A percentile compares a stretch with the other conserved stretches of the same genome.
Conservation (phyloP, 2,329 filamentous ascomycete species). For the Fusarium duplospermum region DNA sequence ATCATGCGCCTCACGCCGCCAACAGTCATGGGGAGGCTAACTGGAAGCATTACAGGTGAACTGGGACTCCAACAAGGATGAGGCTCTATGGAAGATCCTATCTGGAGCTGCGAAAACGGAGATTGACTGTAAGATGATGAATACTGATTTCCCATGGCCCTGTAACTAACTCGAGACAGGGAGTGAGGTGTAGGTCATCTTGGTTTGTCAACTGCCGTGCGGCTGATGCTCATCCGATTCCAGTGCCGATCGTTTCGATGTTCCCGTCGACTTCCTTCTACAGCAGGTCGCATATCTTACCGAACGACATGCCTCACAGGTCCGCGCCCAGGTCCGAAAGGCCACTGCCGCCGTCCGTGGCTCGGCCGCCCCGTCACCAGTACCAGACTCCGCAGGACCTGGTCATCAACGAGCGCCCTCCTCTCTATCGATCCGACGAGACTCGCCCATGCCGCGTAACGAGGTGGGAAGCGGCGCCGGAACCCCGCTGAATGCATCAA, state of each 20-base stretch:
- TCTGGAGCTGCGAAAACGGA: constrained; percentile 85
- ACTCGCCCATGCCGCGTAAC: constrained; percentile 64
- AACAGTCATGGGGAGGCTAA: constrained; percentile 37
- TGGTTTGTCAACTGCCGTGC: constrained; percentile 11
- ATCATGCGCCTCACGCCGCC: constrained; percentile 30
- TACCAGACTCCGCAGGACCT: constrained; percentile 58
- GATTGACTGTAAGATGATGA: constrained; percentile 78
- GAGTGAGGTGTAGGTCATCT: constrained; percentile 75
- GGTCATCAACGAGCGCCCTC: constrained; percentile 60
- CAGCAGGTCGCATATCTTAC: constrained; percentile 96
- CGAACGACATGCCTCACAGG: constrained; percentile 88
- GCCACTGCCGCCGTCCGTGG: constrained; percentile 69
- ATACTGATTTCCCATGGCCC: neutral
- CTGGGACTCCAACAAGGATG: constrained; percentile 90
- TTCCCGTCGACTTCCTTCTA: constrained; percentile 87
- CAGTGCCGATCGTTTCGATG: constrained; percentile 81
- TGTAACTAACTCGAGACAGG: constrained; percentile 60
- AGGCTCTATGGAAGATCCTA: constrained; percentile 88
- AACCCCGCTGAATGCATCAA: constrained; percentile 56
- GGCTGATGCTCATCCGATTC: constrained; percentile 37
- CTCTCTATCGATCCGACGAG: constrained; percentile 67
- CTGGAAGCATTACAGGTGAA: constrained; percentile 69
- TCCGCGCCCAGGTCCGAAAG: constrained; percentile 89
- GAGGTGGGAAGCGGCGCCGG: constrained; percentile 57
- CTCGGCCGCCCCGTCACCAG: constrained; percentile 67